These are phyloP conservation scores for Vaccinium vitisidaea DNA, from an alignment of 148 eudicot species.

Conservation along the genomic window DNA sequence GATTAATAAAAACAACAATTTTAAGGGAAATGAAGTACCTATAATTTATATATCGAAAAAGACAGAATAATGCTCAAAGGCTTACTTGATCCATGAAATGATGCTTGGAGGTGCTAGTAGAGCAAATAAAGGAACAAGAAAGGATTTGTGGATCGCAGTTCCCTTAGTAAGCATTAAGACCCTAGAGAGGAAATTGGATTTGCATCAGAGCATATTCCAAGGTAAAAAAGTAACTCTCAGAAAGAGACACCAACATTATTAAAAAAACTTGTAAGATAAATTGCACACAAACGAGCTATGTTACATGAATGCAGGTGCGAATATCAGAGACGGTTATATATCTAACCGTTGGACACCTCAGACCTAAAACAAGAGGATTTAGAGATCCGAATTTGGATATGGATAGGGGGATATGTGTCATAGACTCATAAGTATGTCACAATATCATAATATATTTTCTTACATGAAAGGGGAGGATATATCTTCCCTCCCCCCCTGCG, in stretches of 20 bases:
- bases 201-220: not conserved
- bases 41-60: not conserved
- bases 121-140: conserved; percentile 84
- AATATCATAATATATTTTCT: too few relatives aligned
- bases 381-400: not conserved
- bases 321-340: not conserved
- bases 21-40: not conserved
- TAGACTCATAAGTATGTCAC: too few relatives aligned
- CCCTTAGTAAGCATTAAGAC: conserved; percentile 79
- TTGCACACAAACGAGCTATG: not conserved
- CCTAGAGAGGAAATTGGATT: conserved; percentile 35
- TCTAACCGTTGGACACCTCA: not conserved
- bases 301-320: not conserved
- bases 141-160: conserved; percentile 72
- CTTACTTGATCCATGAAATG: conserved; percentile 86
- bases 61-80: conserved; percentile 7
- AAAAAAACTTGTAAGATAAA: not conserved
- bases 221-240: not conserved
- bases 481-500: too few relatives aligned
- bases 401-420: too few relatives aligned
- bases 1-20: not conserved
- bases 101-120: conserved; percentile 79
- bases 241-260: conserved; percentile 5
- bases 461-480: too few relatives aligned
- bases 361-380: not conserved